Base-by-base conservation (phyloP, 352 stramenopile genomes). In the Hyaloperonospora arabidopsidis region DNA sequence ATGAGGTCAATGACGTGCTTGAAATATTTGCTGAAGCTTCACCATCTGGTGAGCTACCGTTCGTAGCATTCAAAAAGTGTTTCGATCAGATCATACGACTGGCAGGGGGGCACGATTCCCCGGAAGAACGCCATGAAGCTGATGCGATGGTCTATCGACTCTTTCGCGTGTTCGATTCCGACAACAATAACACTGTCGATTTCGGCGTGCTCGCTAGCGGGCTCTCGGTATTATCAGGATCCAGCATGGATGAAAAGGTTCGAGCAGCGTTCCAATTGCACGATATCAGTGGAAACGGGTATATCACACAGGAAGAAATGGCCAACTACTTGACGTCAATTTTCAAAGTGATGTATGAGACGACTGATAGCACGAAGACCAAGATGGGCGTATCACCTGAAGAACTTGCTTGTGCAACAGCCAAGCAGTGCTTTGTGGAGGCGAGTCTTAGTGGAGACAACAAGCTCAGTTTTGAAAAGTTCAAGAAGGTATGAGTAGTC, bases 291-390 rank as follows among this genome's bases (percentile, higher is more conserved):
- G 76, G 78, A 44, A 79, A 93, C 57, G 83, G 83, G 2, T 93
- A 75, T 64, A 93, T 93, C 43, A 87, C 79, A 28, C 61, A 87
- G 54, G 80, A 91, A 44, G 86, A 95, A 59, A 93, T 95, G 80
- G 69, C 85, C 29, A 87, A 67, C 57, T 94, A 93, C 67, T 84
- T 94, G 78, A 91, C 76, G 28, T 91, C 84, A 25, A 88, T 95
- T 48, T 94, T 95, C 49, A 85, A 85, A 52, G 84, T 94, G 48
- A 94, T 95, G 84, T 92, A 90, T 54, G 82, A 92, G 60, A 93
- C 83, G 18, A 89, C 83, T 18, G 79, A 89, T 54, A 74, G 55
- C 35, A 74, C 81, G 11, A 90, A 86, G 45, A 64, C 44, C n/a
- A 86, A 86, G 45, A 88, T 90, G 67, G 70, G 78, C 17, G 75